A percentile compares a stretch with the other conserved stretches of the same genome.
These are phyloP conservation scores for Claviceps purpurea DNA, from an alignment of 2,329 filamentous ascomycete genomes.

Conservation along the genomic window DNA sequence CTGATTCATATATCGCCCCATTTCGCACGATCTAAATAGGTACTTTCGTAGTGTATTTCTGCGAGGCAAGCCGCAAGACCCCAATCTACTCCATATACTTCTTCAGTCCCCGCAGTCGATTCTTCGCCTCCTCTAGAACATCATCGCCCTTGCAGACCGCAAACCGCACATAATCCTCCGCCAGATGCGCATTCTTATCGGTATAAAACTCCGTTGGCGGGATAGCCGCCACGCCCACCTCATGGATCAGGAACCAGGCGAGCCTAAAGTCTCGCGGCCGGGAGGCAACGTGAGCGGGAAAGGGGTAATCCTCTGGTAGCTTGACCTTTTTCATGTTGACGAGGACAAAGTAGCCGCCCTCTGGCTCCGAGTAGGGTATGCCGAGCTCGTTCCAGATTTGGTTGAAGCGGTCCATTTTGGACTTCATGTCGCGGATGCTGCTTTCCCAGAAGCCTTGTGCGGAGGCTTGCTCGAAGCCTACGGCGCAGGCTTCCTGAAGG, in stretches of 20 bases:
- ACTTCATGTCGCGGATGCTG: conserved; percentile 75
- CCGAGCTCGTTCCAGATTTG: conserved; percentile 62
- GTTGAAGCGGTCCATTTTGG: conserved; percentile 79
- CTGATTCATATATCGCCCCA: no score
- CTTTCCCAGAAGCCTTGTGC: conserved; percentile 75
- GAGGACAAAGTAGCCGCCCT: conserved; percentile 95
- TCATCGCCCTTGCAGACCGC: conserved; percentile 93
- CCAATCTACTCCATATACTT: conserved; percentile 44
- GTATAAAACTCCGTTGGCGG: conserved; percentile 97
- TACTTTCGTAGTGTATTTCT: no score
- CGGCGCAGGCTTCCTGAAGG: conserved; percentile 83
- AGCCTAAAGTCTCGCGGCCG: conserved; percentile 90
- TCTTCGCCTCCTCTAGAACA: conserved; percentile 67
- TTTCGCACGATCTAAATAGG: no score
- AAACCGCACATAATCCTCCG: conserved; percentile 87
- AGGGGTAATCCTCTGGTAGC: conserved; percentile 70
- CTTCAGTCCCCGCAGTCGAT: conserved; percentile 57
- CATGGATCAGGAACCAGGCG: conserved; percentile 91
- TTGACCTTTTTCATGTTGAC: conserved; percentile 85
- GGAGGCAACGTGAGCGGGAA: conserved; percentile 76
- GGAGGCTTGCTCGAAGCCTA: conserved; percentile 88
- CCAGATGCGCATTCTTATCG: conserved; percentile 65
- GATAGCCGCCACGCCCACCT: conserved; percentile 89
- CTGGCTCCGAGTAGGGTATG: conserved; percentile 76
- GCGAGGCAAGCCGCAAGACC: not conserved